These are phyloP conservation scores for Pythium sukuiense DNA, from an alignment of 352 stramenopile genomes.

Conservation along the genomic window DNA sequence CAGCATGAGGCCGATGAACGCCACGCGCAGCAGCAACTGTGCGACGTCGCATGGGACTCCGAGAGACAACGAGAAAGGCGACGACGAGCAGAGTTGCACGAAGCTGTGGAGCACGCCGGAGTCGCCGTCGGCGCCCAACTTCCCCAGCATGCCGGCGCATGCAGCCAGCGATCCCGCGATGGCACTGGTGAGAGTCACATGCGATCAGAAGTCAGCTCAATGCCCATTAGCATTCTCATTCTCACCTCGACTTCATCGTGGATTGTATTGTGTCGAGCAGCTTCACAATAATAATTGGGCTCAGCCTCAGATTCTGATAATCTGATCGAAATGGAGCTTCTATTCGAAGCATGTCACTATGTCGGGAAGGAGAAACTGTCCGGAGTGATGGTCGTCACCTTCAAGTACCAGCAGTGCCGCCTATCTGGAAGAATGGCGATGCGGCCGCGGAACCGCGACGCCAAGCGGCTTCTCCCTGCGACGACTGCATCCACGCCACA, in stretches of 20 bases:
- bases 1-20: conserved; percentile 73
- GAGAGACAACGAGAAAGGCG: not conserved
- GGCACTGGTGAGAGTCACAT: conserved; percentile 33
- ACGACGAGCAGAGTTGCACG: conserved; percentile 18
- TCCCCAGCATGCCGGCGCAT: conserved; percentile 54
- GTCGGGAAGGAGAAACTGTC: conserved; percentile 10
- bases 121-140: conserved; percentile 48
- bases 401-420: not conserved
- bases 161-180: conserved; percentile 60
- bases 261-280: not conserved
- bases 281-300: not conserved
- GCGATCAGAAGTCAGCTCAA: not conserved
- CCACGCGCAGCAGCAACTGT: conserved; percentile 36
- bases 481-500: not conserved
- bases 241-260: conserved; percentile 32
- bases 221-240: not conserved
- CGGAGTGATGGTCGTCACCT: conserved; percentile 25
- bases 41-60: conserved; percentile 25
- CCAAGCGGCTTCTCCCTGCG: not conserved
- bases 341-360: conserved; percentile 9
- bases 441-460: not conserved
- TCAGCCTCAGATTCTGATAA: conserved; percentile 9
- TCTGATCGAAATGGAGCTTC: not conserved
- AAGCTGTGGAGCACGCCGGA: conserved; percentile 27
- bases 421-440: not conserved